Evolutionary conservation across 352 stramenopile genomes (phyloP).

Genomic region (Phytophthora pisi): DNA sequence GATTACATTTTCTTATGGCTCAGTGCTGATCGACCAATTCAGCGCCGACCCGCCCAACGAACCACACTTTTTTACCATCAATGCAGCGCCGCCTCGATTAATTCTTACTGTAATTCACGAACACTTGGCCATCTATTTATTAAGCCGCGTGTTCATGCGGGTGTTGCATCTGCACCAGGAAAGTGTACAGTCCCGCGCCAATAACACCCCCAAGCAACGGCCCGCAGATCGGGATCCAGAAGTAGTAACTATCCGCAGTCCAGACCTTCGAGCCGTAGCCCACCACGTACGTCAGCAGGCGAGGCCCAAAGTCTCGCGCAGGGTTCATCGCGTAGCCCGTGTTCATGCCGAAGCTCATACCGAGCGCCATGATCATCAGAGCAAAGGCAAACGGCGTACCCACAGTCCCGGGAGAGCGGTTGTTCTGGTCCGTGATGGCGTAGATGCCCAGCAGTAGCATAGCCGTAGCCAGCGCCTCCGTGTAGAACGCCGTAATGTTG

Average conservation of each 20-base stretch:
- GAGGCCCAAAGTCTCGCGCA: conserved; percentile 12
- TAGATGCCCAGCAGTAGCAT: conserved; percentile 15
- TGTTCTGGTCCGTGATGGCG: conserved; percentile 23
- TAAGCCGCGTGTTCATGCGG: conserved; percentile 4
- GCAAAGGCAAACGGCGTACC: not conserved
- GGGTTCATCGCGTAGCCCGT: conserved; percentile 16
- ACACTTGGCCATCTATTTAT: not conserved
- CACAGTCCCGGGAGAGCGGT: conserved; percentile 5
- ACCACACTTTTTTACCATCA: too few relatives aligned
- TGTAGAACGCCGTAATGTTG: conserved; percentile 17
- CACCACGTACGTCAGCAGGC: conserved; percentile 12
- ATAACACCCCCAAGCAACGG: conserved; percentile 6
- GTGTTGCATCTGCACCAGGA: conserved; percentile 10
- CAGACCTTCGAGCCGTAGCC: conserved; percentile 14
- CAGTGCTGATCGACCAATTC: too few relatives aligned
- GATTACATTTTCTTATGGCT: too few relatives aligned
- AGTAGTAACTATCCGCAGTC: conserved; percentile 12
- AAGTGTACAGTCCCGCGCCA: conserved; percentile 8
- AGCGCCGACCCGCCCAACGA: too few relatives aligned
- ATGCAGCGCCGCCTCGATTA: not conserved
- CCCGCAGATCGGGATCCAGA: conserved; percentile 10
- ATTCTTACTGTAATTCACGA: not conserved
- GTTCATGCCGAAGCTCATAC: conserved; percentile 4
- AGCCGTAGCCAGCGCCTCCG: not conserved
- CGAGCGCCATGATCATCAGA: not conserved